These are phyloP conservation scores for Hylodesmum podocarpum DNA, from an alignment of 306 rosid species.

Conservation along the genomic window DNA sequence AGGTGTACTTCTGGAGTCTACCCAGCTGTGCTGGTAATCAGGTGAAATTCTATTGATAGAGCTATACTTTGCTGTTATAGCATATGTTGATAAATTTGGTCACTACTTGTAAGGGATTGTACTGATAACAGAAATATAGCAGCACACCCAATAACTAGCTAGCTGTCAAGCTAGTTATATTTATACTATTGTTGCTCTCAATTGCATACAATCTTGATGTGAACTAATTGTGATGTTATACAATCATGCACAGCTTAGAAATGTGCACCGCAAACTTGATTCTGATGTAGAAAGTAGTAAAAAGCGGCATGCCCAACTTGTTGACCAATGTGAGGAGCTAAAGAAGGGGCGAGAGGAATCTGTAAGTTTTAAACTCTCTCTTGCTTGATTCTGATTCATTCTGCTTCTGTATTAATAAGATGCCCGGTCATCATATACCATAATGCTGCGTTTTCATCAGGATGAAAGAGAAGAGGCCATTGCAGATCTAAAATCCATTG, in stretches of 20 bases:
- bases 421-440: conserved; percentile 21
- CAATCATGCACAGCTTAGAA: conserved; percentile 66
- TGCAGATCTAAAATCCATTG: conserved; percentile 69
- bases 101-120: neutral
- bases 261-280: conserved; percentile 71
- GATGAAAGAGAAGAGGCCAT: conserved; percentile 82
- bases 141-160: neutral
- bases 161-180: neutral
- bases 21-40: conserved; percentile 98
- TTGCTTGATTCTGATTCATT: conserved; percentile 15
- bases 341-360: conserved; percentile 94
- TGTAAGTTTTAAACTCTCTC: conserved; percentile 50
- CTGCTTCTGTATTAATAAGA: neutral
- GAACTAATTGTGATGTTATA: conserved; percentile 6
- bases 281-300: conserved; percentile 67
- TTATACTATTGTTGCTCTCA: neutral
- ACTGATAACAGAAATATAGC: neutral
- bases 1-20: conserved; percentile 98
- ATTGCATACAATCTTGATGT: neutral
- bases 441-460: conserved; percentile 36
- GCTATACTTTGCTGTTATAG: neutral
- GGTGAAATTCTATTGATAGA: conserved; percentile 47
- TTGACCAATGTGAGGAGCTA: conserved; percentile 59
- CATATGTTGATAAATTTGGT: conserved; percentile 25
- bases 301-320: conserved; percentile 62